Conservation (phyloP, 2,329 filamentous ascomycete species). For the Alternaria triticina region DNA sequence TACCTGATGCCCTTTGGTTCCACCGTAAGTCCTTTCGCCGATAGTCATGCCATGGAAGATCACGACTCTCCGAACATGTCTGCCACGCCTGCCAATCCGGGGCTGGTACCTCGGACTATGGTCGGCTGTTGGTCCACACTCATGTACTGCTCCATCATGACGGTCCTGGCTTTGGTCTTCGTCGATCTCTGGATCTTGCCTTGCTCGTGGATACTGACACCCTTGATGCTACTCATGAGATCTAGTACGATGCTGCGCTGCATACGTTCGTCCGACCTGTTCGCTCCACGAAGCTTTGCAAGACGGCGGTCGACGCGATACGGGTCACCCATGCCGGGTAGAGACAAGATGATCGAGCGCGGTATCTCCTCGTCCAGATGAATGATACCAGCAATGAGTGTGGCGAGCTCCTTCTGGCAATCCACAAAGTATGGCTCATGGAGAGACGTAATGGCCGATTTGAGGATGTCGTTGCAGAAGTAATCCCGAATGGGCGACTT, state of each 20-base stretch:
- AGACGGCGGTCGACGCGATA: constrained; percentile 67
- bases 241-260: constrained; percentile 85
- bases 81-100: constrained; percentile 52
- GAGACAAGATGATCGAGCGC: constrained; percentile 73
- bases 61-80: constrained; percentile 51
- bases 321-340: constrained; percentile 74
- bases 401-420: constrained; percentile 88
- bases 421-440: constrained; percentile 98
- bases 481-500: constrained; percentile 76
- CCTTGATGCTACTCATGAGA: constrained; percentile 82
- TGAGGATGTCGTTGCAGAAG: constrained; percentile 85
- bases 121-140: constrained; percentile 48
- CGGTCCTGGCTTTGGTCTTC: constrained; percentile 39
- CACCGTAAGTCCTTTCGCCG: not conserved
- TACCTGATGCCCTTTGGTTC: not conserved
- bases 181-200: constrained; percentile 70
- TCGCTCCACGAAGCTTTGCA: constrained; percentile 43
- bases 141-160: constrained; percentile 51
- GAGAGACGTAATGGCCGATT: constrained; percentile 86
- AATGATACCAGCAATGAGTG: constrained; percentile 85
- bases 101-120: constrained; percentile 49
- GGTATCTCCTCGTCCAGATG: constrained; percentile 78
- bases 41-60: not conserved
- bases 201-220: constrained; percentile 91
- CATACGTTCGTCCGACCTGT: constrained; percentile 68